These are phyloP conservation scores for Corinectria fuckeliana DNA, from an alignment of 2,329 filamentous ascomycete species.

Conservation along the genomic window DNA sequence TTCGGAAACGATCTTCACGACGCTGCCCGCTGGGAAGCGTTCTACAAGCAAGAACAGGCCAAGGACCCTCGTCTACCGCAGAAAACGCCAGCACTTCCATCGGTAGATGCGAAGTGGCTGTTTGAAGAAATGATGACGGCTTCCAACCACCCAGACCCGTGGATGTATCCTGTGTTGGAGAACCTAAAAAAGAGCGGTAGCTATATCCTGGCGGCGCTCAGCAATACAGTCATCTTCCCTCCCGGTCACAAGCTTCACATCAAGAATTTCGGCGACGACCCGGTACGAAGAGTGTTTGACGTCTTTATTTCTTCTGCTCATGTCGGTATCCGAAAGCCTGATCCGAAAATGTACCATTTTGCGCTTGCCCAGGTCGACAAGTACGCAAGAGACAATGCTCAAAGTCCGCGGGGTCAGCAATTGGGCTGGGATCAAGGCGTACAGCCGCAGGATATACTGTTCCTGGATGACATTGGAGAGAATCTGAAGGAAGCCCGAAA, in stretches of 20 bases:
- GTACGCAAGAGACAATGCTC: constrained; percentile 61
- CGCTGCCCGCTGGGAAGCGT: constrained; percentile 72
- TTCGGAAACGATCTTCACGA: constrained; percentile 79
- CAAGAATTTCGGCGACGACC: constrained; percentile 57
- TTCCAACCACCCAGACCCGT: constrained; percentile 76
- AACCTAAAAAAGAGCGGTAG: constrained; percentile 67
- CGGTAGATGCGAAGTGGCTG: constrained; percentile 77
- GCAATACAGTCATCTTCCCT: constrained; percentile 90
- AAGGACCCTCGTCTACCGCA: constrained; percentile 49
- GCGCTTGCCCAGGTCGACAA: constrained; percentile 72
- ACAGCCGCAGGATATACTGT: constrained; percentile 73
- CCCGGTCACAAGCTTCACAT: constrained; percentile 70
- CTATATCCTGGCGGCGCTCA: constrained; percentile 81
- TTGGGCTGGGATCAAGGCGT: constrained; percentile 59
- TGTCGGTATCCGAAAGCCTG: constrained; percentile 86
- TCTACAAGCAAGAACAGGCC: constrained; percentile 54
- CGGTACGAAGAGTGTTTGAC: constrained; percentile 76
- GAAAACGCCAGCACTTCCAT: constrained; percentile 67
- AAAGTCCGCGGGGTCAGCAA: constrained; percentile 44
- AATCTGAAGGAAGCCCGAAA: constrained; percentile 83
- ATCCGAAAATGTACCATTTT: constrained; percentile 79
- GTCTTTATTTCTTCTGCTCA: constrained; percentile 88
- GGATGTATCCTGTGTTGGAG: constrained; percentile 84
- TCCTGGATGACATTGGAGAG: constrained; percentile 93
- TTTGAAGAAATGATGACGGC: constrained; percentile 92